These are phyloP conservation scores for Nakaseomyces bracarensis DNA, from an alignment of 1,139 yeast species.

Conservation along the genomic window DNA sequence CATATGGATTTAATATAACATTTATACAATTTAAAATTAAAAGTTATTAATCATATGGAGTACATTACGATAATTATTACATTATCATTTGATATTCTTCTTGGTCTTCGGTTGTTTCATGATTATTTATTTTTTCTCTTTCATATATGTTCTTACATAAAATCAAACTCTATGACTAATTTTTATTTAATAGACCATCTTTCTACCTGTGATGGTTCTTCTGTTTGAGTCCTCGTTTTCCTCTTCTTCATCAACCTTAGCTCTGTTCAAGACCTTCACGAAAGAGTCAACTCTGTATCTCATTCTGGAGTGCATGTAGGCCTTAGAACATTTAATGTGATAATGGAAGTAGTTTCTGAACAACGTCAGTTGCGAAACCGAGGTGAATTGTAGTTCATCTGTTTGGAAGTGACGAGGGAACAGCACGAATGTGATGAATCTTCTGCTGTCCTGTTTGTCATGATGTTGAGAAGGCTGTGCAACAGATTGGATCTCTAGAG, in stretches of 20 bases:
- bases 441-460: conserved; percentile 47
- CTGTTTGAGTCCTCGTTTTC: conserved; percentile 33
- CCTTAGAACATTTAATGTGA: conserved; percentile 96
- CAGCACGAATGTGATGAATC: conserved; percentile 69
- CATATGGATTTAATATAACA: no score
- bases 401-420: conserved; percentile 46
- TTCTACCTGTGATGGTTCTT: conserved; percentile 33
- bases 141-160: neutral
- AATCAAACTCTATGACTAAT: no score
- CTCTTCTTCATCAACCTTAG: conserved; percentile 83
- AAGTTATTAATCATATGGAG: no score
- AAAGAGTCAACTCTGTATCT: conserved; percentile 89
- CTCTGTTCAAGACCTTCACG: conserved; percentile 90
- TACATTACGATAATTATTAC: no score
- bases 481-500: conserved; percentile 47
- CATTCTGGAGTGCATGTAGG: conserved; percentile 98
- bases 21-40: no score
- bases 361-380: conserved; percentile 64
- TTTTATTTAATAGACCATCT: conserved; percentile 26
- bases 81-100: no score
- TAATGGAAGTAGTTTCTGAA: conserved; percentile 96
- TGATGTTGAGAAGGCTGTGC: conserved; percentile 15
- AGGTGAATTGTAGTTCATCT: conserved; percentile 56
- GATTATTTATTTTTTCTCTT: neutral
- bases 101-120: no score